These are phyloP conservation scores for Selenicereus undatus DNA, from an alignment of 148 eudicot genomes.

Conservation along the genomic window DNA sequence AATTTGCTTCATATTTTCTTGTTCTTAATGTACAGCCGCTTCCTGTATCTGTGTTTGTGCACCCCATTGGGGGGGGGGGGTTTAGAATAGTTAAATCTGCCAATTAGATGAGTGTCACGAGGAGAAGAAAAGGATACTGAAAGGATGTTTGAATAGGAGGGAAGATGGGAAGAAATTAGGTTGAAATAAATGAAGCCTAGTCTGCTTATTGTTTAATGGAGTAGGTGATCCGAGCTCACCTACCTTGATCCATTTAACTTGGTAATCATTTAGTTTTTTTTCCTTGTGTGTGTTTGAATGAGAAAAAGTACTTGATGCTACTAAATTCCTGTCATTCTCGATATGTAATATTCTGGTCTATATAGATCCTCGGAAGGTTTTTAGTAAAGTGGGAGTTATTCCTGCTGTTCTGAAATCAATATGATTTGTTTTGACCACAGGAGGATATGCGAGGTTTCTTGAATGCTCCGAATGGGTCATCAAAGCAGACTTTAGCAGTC, in stretches of 20 bases:
- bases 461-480: conserved; percentile 85
- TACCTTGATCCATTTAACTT: background rate
- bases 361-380: background rate
- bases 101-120: background rate
- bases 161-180: background rate
- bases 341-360: background rate
- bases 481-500: conserved; percentile 54
- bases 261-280: background rate
- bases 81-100: background rate
- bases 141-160: background rate
- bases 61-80: background rate
- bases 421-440: conserved; percentile 32
- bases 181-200: background rate
- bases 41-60: background rate
- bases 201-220: no score
- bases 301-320: background rate
- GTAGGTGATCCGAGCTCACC: background rate
- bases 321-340: background rate
- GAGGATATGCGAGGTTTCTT: conserved; percentile 97
- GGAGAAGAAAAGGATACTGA: background rate
- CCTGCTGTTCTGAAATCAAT: background rate
- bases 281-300: background rate
- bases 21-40: background rate
- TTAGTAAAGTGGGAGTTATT: background rate
- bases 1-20: background rate